phyloP scores from a whole-genome alignment of 495 filamentous ascomycete species.

The Annulohypoxylon moriforme region DNA sequence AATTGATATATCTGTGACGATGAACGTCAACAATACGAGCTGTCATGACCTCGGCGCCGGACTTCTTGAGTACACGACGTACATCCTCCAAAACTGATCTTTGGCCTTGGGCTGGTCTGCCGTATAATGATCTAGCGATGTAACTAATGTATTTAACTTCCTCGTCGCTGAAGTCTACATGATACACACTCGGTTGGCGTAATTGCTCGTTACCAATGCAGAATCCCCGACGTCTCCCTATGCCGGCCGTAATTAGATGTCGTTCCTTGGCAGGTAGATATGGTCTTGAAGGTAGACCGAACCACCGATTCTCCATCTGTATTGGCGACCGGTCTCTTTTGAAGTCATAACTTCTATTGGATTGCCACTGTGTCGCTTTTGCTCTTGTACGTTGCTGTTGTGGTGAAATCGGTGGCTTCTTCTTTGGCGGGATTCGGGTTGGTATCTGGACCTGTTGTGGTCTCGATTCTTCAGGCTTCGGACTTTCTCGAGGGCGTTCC shows the following conservation, averaged over 20 bases:
- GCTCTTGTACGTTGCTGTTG: slow-evolving; percentile 33
- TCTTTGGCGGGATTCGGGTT: slow-evolving; percentile 4
- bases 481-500: neutral
- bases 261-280: slow-evolving; percentile 48
- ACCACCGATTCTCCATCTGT: slow-evolving; percentile 29
- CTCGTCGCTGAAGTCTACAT: slow-evolving; percentile 61
- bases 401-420: slow-evolving; percentile 12
- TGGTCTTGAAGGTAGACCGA: slow-evolving; percentile 41
- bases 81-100: slow-evolving; percentile 32
- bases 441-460: neutral
- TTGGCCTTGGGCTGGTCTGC: slow-evolving; percentile 3
- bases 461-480: neutral
- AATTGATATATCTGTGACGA: slow-evolving; percentile 23
- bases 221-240: slow-evolving; percentile 27
- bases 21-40: slow-evolving; percentile 31
- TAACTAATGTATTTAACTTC: slow-evolving; percentile 56
- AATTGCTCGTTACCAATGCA: slow-evolving; percentile 16
- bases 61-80: slow-evolving; percentile 41
- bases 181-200: slow-evolving; percentile 41
- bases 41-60: slow-evolving; percentile 7
- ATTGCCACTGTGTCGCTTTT: slow-evolving; percentile 42
- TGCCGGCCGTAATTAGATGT: slow-evolving; percentile 32
- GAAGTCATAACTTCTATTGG: slow-evolving; percentile 30
- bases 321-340: slow-evolving; percentile 19
- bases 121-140: slow-evolving; percentile 34